Evolutionary conservation across 768 basidiomycete species (phyloP).

Genomic region (Naganishia vishniacii): DNA sequence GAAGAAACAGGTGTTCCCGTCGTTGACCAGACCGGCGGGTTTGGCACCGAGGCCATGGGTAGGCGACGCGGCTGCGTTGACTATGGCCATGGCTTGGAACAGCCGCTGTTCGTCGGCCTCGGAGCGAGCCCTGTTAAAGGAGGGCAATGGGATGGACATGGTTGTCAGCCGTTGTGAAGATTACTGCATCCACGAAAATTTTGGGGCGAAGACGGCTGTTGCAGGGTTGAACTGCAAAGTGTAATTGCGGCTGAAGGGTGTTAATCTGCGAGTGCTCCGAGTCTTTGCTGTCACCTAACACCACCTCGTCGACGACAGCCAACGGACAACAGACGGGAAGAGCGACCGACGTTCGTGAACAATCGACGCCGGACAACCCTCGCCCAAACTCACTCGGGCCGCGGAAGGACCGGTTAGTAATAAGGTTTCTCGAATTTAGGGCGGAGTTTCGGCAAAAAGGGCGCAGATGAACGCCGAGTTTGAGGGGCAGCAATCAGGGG

Average conservation of each 20-base stretch:
- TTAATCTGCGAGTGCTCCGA: neutral
- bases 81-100: constrained; percentile 14
- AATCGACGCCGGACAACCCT: neutral
- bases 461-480: too few relatives aligned
- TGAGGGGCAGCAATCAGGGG: too few relatives aligned
- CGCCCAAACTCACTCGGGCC: too few relatives aligned
- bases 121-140: constrained; percentile 2
- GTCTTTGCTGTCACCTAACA: neutral
- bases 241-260: constrained; percentile 1
- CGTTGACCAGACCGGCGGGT: constrained; percentile 46
- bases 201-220: neutral
- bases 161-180: neutral
- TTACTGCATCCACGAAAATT: constrained; percentile 2
- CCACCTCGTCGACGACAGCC: too few relatives aligned
- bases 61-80: constrained; percentile 15
- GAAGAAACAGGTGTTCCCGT: constrained; percentile 77
- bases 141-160: constrained; percentile 11
- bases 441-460: too few relatives aligned
- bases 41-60: constrained; percentile 29
- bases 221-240: constrained; percentile 16
- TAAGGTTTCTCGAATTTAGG: too few relatives aligned
- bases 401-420: too few relatives aligned
- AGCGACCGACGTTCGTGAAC: neutral
- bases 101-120: constrained; percentile 12
- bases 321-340: neutral